These are phyloP conservation scores for Penicillium soppii DNA, from an alignment of 495 filamentous ascomycete species.

Conservation along the genomic window DNA sequence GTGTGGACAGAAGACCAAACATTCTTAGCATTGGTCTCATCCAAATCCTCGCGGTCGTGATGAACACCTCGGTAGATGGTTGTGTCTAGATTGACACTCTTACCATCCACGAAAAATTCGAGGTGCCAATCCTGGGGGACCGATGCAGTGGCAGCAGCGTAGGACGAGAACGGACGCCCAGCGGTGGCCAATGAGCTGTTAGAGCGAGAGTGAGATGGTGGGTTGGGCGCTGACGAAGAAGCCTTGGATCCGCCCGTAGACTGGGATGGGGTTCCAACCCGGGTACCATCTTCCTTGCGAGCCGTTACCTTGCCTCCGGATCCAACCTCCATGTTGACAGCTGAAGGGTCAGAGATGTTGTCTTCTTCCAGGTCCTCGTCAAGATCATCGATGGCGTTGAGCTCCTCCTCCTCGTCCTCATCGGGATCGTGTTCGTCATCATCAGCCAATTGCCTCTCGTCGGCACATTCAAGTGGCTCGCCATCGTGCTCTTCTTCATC, in stretches of 20 bases:
- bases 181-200: slow-evolving; percentile 42
- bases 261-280: slow-evolving; percentile 83
- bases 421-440: slow-evolving; percentile 73
- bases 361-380: slow-evolving; percentile 85
- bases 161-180: slow-evolving; percentile 60
- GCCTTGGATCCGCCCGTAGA: slow-evolving; percentile 50
- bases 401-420: slow-evolving; percentile 61
- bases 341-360: slow-evolving; percentile 71
- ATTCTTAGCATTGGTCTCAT: slow-evolving; percentile 67
- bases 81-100: slow-evolving; percentile 83
- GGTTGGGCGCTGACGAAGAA: slow-evolving; percentile 40
- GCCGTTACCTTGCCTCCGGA: slow-evolving; percentile 90
- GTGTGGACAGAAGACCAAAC: slow-evolving; percentile 89
- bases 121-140: slow-evolving; percentile 96
- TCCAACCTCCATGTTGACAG: slow-evolving; percentile 90
- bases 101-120: slow-evolving; percentile 86
- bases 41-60: slow-evolving; percentile 60
- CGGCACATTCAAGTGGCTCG: slow-evolving; percentile 86
- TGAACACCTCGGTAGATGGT: slow-evolving; percentile 97
- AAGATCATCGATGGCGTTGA: slow-evolving; percentile 87
- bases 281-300: slow-evolving; percentile 92
- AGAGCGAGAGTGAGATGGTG: slow-evolving; percentile 26
- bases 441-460: slow-evolving; percentile 84
- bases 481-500: slow-evolving; percentile 52
- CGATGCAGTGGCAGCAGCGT: slow-evolving; percentile 71